Evolutionary conservation across 176 grass and related monocot species (phyloP).

Genomic region (Aegilops tauschii): DNA sequence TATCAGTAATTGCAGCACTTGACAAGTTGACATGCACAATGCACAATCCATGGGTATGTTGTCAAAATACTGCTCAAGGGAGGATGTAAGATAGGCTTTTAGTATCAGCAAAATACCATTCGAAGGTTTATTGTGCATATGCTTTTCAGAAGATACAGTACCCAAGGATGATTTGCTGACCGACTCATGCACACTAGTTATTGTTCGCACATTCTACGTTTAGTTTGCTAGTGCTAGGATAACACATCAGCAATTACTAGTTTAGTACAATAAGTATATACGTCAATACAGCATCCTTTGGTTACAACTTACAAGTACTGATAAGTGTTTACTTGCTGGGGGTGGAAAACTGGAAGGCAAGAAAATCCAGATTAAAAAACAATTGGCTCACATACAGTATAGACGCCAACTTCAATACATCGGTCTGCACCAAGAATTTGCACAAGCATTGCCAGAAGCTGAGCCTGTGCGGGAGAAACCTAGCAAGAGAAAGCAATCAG

Average conservation of each 20-base stretch:
- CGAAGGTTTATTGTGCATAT: not conserved
- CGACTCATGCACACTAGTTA: not conserved
- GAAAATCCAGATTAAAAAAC: not conserved
- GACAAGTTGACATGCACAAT: not conserved
- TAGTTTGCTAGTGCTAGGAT: not conserved
- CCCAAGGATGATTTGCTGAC: not conserved
- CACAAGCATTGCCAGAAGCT: slow-evolving; percentile 81
- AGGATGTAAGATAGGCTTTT: not conserved
- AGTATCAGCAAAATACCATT: not conserved
- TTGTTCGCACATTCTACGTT: not conserved
- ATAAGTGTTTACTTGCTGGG: not conserved
- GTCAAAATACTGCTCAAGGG: not conserved
- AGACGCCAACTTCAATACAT: slow-evolving; percentile 92
- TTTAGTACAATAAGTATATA: not conserved
- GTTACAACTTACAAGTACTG: not conserved
- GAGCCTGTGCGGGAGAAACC: slow-evolving; percentile 89
- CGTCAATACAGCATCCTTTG: not conserved
- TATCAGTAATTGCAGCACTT: not conserved
- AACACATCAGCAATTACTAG: not conserved
- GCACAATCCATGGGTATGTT: not conserved
- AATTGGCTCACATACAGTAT: slow-evolving; percentile 56
- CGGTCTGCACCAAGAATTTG: slow-evolving; percentile 71
- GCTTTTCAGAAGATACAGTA: not conserved
- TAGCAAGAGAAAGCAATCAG: slow-evolving; percentile 28
- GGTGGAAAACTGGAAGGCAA: not conserved